Base-by-base conservation (phyloP, 2,329 filamentous ascomycete genomes). In the Raffaelea ambrosiae region DNA sequence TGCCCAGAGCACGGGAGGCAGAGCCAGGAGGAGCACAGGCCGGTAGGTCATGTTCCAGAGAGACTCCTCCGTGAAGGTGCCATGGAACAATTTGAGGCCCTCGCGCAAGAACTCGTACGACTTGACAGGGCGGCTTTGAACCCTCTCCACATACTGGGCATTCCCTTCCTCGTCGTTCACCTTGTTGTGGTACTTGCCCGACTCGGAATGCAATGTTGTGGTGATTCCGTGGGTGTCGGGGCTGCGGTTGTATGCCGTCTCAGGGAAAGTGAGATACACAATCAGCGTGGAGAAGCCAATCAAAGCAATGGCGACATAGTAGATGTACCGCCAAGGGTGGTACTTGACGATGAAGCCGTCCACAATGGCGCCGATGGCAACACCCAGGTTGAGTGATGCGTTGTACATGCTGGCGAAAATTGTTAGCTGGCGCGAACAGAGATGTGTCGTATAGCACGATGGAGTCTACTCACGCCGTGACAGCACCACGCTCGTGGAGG, bases 1-100 rank as follows among this genome's bases (percentile, higher is more conserved):
- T 3, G 72, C 72, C 75, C 75, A 79, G 3, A 79, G 60, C 0
- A 80, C 70, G 0, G 72, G 66, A 5, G 76, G 76, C 1, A 80
- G 63, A 3, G 66, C 48, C 11, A 77, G 67, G 23, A 79, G 60
- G 3, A 68, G 63, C 19, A 79, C 56, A 1, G 76, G 76, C 0
- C 76, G 71, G 8, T 71, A 36, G 47, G 71, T 65, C 54, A 80
- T 68, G 49, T 66, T 72, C 46, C 64, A 57, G 2, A 77, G 48
- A 26, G 66, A 66, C 56, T 79, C 75, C 3, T 62, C 49, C 0
- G 74, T 77, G 47, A 68, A 62, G 0, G 53, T 62, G 3, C 63
- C 61, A 48, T 64, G 58, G 51, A 65, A 74, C n/a, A 76, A 41
- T 5, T 57, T 59, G 19, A 76, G 57, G 11, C 48, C 38, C 4